phyloP scores from a whole-genome alignment of 2,329 filamentous ascomycete genomes.

The Truncatella angustata region DNA sequence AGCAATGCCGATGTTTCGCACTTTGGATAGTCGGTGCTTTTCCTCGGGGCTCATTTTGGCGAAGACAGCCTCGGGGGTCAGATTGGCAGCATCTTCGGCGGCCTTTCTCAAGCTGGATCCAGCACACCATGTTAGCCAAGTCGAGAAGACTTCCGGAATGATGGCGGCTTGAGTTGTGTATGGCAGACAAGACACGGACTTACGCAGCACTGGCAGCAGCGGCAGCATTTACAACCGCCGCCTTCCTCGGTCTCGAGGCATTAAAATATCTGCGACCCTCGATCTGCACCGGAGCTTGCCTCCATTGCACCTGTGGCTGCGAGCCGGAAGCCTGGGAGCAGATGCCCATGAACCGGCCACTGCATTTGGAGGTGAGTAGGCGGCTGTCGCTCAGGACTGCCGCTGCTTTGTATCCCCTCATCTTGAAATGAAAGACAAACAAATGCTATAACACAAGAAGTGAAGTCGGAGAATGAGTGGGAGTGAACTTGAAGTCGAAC shows the following conservation, averaged over 20 bases:
- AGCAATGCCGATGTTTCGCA: slow-evolving; percentile 97
- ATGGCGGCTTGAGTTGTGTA: too few relatives aligned
- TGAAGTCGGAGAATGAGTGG: background rate
- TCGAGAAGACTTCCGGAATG: too few relatives aligned
- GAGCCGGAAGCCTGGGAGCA: slow-evolving; percentile 24
- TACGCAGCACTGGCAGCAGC: slow-evolving; percentile 38
- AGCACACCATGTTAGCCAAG: too few relatives aligned
- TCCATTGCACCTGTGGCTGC: slow-evolving; percentile 28
- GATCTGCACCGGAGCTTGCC: slow-evolving; percentile 29
- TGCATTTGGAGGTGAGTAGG: slow-evolving; percentile 30
- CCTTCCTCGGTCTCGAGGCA: slow-evolving; percentile 31
- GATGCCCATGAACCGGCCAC: slow-evolving; percentile 31
- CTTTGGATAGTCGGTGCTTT: slow-evolving; percentile 71
- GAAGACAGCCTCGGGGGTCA: slow-evolving; percentile 62
- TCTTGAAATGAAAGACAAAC: slow-evolving; percentile 24
- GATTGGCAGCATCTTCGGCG: slow-evolving; percentile 51
- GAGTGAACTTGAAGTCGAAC: too few relatives aligned
- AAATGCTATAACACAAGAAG: slow-evolving; percentile 13
- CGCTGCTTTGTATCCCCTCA: slow-evolving; percentile 39
- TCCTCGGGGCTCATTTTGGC: slow-evolving; percentile 81
- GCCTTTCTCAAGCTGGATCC: slow-evolving; percentile 43
- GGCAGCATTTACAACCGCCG: slow-evolving; percentile 23
- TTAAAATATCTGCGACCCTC: slow-evolving; percentile 38
- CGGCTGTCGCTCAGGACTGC: slow-evolving; percentile 36
- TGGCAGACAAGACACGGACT: slow-evolving; percentile 15